Conservation (phyloP, 1,139 yeast species). For the Pichia sorboxylosa region DNA sequence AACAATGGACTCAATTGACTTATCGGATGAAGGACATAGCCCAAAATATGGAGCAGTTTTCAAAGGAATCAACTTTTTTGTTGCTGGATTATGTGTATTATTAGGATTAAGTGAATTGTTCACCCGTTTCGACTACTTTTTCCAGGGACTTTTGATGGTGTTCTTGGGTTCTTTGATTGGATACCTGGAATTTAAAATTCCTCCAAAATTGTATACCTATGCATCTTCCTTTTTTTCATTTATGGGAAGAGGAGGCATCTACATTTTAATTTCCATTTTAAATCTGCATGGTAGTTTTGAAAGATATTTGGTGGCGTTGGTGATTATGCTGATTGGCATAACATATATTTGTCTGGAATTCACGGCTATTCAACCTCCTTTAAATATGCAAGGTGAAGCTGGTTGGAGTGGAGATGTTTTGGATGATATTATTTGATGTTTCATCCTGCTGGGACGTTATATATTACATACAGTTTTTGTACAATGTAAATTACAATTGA, state of each 20-base stretch:
- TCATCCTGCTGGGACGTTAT: too few species aligned
- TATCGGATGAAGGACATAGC: background rate
- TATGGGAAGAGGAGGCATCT: constrained; percentile 69
- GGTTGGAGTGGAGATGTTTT: constrained; percentile 33
- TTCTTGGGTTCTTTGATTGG: constrained; percentile 46
- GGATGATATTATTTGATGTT: constrained; percentile 21
- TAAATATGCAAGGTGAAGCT: constrained; percentile 49
- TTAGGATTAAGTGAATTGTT: constrained; percentile 52
- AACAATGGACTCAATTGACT: background rate
- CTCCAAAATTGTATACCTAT: constrained; percentile 55
- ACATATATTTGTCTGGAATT: constrained; percentile 53
- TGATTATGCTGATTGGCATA: constrained; percentile 49
- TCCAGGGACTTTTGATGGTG: constrained; percentile 45
- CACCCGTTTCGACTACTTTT: constrained; percentile 36
- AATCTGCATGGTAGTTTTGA: constrained; percentile 51
- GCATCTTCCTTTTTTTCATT: constrained; percentile 78
- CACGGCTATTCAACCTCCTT: constrained; percentile 62
- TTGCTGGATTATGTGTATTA: constrained; percentile 39
- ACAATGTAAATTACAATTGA: too few species aligned
- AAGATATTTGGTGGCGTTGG: constrained; percentile 42
- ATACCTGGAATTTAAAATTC: constrained; percentile 51
- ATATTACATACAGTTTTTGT: too few species aligned
- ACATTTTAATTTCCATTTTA: constrained; percentile 54
- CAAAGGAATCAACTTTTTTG: constrained; percentile 19
- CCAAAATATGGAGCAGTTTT: background rate